A percentile compares a stretch with the other conserved stretches of the same genome.
phyloP scores from a whole-genome alignment of 108 stramenopile genomes.

The Stephanodiscus triporus region DNA sequence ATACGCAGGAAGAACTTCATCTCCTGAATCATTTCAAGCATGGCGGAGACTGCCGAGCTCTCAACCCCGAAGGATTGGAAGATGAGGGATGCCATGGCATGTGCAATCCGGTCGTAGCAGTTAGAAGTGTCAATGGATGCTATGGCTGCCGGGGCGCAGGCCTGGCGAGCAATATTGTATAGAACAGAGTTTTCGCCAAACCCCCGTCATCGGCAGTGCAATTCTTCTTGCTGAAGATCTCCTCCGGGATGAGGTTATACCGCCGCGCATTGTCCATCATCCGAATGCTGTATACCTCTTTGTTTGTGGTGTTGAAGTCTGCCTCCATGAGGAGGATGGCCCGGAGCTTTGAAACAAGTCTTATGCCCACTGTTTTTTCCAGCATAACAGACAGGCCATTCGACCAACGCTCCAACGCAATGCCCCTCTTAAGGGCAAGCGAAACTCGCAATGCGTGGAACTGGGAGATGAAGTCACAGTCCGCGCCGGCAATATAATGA shows the following conservation, averaged over 20 bases:
- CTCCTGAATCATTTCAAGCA: slow-evolving; percentile 14
- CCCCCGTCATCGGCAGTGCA: slow-evolving; percentile 12
- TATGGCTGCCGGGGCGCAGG: background rate
- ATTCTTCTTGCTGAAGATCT: slow-evolving; percentile 20
- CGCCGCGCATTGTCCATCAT: slow-evolving; percentile 13
- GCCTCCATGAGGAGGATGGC: slow-evolving; percentile 25
- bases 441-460: too few relatives aligned
- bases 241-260: slow-evolving; percentile 14
- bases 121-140: slow-evolving; percentile 13
- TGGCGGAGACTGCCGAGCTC: background rate
- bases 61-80: slow-evolving; percentile 8
- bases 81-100: background rate
- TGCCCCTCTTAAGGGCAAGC: background rate
- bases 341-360: slow-evolving; percentile 5
- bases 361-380: background rate
- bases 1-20: slow-evolving; percentile 7
- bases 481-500: background rate
- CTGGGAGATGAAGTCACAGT: too few relatives aligned
- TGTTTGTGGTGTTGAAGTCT: slow-evolving; percentile 14
- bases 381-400: slow-evolving; percentile 8
- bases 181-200: slow-evolving; percentile 7
- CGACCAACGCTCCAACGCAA: slow-evolving; percentile 2
- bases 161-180: background rate
- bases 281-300: slow-evolving; percentile 5
- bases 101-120: slow-evolving; percentile 17